These are phyloP conservation scores for Podaxis sp. DNA, from an alignment of 768 basidiomycete genomes.

Conservation along the genomic window DNA sequence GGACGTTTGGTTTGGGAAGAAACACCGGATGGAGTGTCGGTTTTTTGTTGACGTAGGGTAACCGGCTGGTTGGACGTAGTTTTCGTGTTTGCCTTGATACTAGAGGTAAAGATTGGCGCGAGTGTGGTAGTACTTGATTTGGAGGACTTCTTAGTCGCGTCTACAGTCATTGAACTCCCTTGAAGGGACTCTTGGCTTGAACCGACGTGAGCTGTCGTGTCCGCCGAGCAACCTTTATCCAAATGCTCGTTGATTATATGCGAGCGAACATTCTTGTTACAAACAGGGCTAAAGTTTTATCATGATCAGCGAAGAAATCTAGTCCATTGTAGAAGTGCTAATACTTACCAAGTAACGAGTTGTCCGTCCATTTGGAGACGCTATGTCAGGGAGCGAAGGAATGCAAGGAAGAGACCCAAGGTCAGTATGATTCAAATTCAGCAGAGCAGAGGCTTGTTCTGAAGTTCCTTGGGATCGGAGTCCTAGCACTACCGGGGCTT, in stretches of 20 bases:
- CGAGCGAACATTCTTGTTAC: constrained; percentile 39
- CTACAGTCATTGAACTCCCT: background rate
- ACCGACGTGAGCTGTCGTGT: constrained; percentile 1
- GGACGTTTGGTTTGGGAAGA: constrained; percentile 18
- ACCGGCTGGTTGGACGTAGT: constrained; percentile 5
- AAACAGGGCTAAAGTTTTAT: constrained; percentile 42
- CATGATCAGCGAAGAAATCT: background rate
- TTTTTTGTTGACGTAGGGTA: background rate
- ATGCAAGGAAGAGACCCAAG: background rate
- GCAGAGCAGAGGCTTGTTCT: background rate
- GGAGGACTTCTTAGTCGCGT: constrained; percentile 9
- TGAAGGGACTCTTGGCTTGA: constrained; percentile 8
- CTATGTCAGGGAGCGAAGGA: background rate
- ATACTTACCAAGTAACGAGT: constrained; percentile 8
- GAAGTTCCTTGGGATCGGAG: background rate
- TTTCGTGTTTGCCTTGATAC: constrained; percentile 14
- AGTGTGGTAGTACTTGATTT: constrained; percentile 17
- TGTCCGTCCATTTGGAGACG: background rate
- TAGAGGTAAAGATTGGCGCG: constrained; percentile 41
- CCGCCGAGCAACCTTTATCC: constrained; percentile 40
- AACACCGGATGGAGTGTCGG: constrained; percentile 1
- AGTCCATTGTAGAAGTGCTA: background rate
- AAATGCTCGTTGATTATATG: constrained; percentile 49
- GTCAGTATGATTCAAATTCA: background rate
- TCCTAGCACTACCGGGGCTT: background rate